These are phyloP conservation scores for Termitomyces sp. DNA, from an alignment of 768 basidiomycete species.

Conservation along the genomic window DNA sequence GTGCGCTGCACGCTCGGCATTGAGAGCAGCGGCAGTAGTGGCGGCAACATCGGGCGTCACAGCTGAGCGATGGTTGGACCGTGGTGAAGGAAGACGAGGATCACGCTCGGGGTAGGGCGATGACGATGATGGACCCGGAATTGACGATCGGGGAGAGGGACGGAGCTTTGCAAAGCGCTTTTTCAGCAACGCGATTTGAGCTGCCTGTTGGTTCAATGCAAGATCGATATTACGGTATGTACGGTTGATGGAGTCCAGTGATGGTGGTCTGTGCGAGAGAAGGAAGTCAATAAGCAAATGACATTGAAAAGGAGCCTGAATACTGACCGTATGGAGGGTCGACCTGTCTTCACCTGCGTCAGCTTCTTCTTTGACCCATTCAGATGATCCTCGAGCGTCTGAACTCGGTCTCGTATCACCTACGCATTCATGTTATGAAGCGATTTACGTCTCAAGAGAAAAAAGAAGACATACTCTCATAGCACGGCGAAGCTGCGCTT, in stretches of 20 bases:
- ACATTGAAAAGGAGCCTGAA: neutral
- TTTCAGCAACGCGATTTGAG: slow-evolving; percentile 50
- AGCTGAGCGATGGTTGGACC: slow-evolving; percentile 31
- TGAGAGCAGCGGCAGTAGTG: slow-evolving; percentile 78
- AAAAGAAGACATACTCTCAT: slow-evolving; percentile 54
- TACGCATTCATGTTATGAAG: slow-evolving; percentile 26
- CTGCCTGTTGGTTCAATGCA: slow-evolving; percentile 60
- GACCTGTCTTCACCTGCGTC: slow-evolving; percentile 57
- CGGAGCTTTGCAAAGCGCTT: slow-evolving; percentile 54
- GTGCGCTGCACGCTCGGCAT: slow-evolving; percentile 73
- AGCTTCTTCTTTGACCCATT: slow-evolving; percentile 69
- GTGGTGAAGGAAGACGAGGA: slow-evolving; percentile 39
- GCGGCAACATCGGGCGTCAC: slow-evolving; percentile 67
- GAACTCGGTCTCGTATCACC: slow-evolving; percentile 70
- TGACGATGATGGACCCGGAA: neutral
- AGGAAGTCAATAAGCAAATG: neutral
- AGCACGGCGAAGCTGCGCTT: slow-evolving; percentile 68
- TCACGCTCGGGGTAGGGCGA: slow-evolving; percentile 32
- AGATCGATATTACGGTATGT: slow-evolving; percentile 84
- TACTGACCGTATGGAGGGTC: slow-evolving; percentile 60
- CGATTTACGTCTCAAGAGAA: neutral
- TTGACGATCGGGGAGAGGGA: slow-evolving; percentile 23
- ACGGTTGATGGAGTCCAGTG: slow-evolving; percentile 81
- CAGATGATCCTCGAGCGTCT: slow-evolving; percentile 78
- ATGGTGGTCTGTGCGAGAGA: slow-evolving; percentile 59